phyloP scores from a whole-genome alignment of 2,329 filamentous ascomycete species.

The Phialemoniopsis sp. region DNA sequence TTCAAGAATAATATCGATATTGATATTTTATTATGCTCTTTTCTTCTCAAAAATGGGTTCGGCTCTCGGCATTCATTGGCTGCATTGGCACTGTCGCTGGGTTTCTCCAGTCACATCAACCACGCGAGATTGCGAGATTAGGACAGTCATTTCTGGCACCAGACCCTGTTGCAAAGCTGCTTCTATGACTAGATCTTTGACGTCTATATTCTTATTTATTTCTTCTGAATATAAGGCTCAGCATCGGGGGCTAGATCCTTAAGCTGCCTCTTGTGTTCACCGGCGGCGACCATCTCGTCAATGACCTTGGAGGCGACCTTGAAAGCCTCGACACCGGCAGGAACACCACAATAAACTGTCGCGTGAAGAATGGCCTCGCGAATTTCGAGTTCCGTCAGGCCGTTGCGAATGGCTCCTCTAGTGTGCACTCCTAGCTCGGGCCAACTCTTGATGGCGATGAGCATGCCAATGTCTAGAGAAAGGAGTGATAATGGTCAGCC shows the following conservation, averaged over 20 bases:
- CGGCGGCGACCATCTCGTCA: conserved; percentile 18
- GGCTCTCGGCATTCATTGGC: too few relatives aligned
- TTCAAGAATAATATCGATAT: too few relatives aligned
- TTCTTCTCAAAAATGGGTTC: too few relatives aligned
- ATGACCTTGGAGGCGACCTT: conserved; percentile 17
- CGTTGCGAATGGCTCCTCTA: conserved; percentile 58
- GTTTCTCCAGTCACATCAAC: too few relatives aligned
- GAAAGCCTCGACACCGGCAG: conserved; percentile 31
- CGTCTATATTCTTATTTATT: too few relatives aligned
- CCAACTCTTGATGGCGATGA: conserved; percentile 54
- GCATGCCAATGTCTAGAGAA: conserved; percentile 50
- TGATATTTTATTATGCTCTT: too few relatives aligned
- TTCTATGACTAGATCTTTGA: too few relatives aligned
- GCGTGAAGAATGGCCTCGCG: conserved; percentile 48
- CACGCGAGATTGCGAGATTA: too few relatives aligned
- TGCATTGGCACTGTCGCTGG: too few relatives aligned
- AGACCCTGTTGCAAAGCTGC: too few relatives aligned
- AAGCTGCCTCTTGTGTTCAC: conserved; percentile 16
- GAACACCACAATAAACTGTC: conserved; percentile 34
- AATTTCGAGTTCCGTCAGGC: conserved; percentile 47
- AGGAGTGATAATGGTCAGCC: conserved; percentile 2
- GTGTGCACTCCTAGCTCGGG: conserved; percentile 58
- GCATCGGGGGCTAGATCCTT: background rate
- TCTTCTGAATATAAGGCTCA: background rate
- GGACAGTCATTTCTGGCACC: too few relatives aligned